Evolutionary conservation across 306 rosid species (phyloP), one percentile per base, ranked within the genome.

Genomic region (Alnus glutinosa): DNA sequence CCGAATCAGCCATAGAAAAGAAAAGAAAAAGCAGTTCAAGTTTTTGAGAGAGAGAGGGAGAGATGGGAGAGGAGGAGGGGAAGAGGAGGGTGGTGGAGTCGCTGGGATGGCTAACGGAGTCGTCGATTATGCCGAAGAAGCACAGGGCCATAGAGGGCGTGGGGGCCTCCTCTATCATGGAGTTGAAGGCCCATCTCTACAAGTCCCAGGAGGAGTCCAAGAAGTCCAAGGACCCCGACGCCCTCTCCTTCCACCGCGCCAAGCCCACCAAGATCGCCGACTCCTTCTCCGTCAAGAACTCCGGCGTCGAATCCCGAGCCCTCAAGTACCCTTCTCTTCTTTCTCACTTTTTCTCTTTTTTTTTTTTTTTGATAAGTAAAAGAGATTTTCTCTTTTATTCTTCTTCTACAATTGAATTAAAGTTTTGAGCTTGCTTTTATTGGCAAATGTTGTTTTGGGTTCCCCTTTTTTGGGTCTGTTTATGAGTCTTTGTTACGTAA

Each of bases 71-170:
- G 6, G 90, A 81, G 58, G 82, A 78, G 51, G 74, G 6, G 81
- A 91, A 86, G 87, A 86, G 89, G 82, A 75, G 84, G 39, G 95
- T 74, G 51, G 85, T 89, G 30, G 98, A 89, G 79, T 94, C 98
- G 12, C 89, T 94, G 19, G 98, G 98, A 91, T 94, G 98, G 98
- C 95, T 94, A 4, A 94, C 97, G 85, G 98, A 94, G 71, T 92
- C 98, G 4, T 64, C 98, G 59, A 94, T 94, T 13, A 94, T 94
- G 98, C 98, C 98, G 46, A 92, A 85, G 90, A 94, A 92, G 87
- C 98, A 92, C 85, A 83, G 92, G 14, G 90, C 93, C 77, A 94
- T 94, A 15, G 83, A 78, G 12, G 98, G 97, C 16, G 98, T 94
- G 4, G 98, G 98, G 5, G 91, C 97, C 2, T 92, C 98, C 7